Evolutionary conservation across 495 filamentous ascomycete species (phyloP).

Genomic region (Bathelium albidoporum): DNA sequence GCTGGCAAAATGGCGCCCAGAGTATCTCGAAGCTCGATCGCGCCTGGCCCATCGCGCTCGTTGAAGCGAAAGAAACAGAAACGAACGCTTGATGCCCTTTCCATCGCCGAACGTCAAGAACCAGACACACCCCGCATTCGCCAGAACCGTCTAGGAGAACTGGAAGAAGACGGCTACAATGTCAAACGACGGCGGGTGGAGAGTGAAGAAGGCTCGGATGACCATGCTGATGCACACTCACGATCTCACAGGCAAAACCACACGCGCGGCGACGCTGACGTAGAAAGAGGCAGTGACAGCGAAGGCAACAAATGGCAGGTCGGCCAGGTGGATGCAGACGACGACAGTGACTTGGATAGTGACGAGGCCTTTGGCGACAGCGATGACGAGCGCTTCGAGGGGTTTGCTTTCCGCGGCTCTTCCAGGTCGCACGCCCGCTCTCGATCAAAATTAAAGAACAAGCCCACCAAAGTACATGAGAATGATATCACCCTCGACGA

Average conservation of each 20-base stretch:
- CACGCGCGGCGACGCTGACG: slow-evolving; percentile 23
- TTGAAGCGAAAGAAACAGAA: slow-evolving; percentile 29
- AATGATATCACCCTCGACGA: slow-evolving; percentile 45
- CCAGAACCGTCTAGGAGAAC: slow-evolving; percentile 48
- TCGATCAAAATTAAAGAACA: background rate
- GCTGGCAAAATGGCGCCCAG: slow-evolving; percentile 19
- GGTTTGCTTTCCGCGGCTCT: slow-evolving; percentile 27
- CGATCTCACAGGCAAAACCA: slow-evolving; percentile 19
- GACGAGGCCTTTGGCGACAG: slow-evolving; percentile 83
- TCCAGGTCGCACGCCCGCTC: background rate
- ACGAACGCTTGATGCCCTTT: slow-evolving; percentile 69
- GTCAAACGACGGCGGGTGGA: slow-evolving; percentile 37
- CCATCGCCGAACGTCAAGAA: slow-evolving; percentile 57
- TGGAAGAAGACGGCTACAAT: slow-evolving; percentile 37
- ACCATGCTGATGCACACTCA: slow-evolving; percentile 42
- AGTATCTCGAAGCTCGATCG: slow-evolving; percentile 20
- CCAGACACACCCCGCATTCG: slow-evolving; percentile 41
- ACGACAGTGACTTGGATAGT: slow-evolving; percentile 58
- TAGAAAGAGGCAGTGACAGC: slow-evolving; percentile 60
- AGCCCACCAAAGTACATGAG: slow-evolving; percentile 4
- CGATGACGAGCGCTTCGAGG: slow-evolving; percentile 40
- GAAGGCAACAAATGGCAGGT: slow-evolving; percentile 84
- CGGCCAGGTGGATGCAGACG: slow-evolving; percentile 50
- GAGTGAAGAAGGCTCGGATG: slow-evolving; percentile 37
- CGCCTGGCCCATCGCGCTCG: slow-evolving; percentile 15